Percentiles rank a stretch among this genome's conserved stretches.
Conservation (phyloP, 1,284 basidiomycete species). For the Ceratobasidium sp. region DNA sequence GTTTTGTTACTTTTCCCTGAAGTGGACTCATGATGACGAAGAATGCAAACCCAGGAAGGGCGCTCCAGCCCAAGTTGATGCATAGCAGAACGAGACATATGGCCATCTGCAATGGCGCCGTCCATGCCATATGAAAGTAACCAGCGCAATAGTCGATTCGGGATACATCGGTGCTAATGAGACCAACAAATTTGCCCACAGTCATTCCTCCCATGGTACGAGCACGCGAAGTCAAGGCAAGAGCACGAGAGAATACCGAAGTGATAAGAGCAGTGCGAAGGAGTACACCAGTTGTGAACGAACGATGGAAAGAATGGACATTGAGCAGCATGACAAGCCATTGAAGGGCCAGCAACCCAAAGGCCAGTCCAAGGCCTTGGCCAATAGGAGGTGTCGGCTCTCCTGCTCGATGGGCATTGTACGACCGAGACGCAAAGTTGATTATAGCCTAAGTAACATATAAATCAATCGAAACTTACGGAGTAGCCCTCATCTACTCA, state of each 20-base stretch:
- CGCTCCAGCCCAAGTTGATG: constrained; percentile 72
- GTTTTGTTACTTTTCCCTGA: constrained; percentile 78
- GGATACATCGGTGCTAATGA: constrained; percentile 91
- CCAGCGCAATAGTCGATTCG: constrained; percentile 86
- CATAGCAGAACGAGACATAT: constrained; percentile 75
- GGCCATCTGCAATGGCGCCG: constrained; percentile 73
- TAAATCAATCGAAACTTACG: background rate
- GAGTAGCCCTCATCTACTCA: constrained; percentile 45
- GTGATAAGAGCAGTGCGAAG: constrained; percentile 75
- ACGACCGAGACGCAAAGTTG: constrained; percentile 73
- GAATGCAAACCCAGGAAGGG: constrained; percentile 84
- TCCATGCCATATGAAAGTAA: constrained; percentile 83
- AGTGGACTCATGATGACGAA: constrained; percentile 70
- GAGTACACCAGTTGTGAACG: constrained; percentile 71
- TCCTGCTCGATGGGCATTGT: constrained; percentile 60
- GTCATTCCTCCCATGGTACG: constrained; percentile 71
- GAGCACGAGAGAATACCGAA: constrained; percentile 76
- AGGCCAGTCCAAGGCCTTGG: constrained; percentile 74
- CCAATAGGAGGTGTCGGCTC: constrained; percentile 65
- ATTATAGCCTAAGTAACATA: constrained; percentile 66
- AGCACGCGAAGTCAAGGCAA: constrained; percentile 79
- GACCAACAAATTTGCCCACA: constrained; percentile 87
- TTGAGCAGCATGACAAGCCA: constrained; percentile 70
- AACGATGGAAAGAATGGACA: constrained; percentile 83
- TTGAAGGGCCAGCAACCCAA: constrained; percentile 76